A percentile compares a stretch with the other conserved stretches of the same genome.
Evolutionary conservation across 176 grass and related monocot species (phyloP).

Genomic region (Carex cristatella): DNA sequence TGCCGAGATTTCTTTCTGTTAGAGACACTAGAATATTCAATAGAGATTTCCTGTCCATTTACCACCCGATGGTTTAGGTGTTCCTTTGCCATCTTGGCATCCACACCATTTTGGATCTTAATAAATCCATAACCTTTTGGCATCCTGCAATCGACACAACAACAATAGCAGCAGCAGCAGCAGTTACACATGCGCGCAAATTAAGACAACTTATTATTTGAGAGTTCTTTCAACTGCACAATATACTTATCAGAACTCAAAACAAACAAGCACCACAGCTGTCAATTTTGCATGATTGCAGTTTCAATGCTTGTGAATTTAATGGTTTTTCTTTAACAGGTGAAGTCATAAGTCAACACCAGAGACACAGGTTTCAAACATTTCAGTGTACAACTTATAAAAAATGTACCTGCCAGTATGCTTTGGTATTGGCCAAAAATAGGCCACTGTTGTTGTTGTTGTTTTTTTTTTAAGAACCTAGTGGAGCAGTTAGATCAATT

Average conservation of each 20-base stretch:
- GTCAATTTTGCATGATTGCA: neutral
- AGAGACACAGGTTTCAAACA: neutral
- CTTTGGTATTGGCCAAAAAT: neutral
- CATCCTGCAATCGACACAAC: neutral
- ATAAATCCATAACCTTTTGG: slow-evolving; percentile 11
- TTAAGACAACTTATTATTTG: neutral
- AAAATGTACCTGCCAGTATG: neutral
- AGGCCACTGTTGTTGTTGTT: neutral
- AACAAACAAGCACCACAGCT: neutral
- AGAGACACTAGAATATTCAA: neutral
- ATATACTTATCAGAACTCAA: neutral
- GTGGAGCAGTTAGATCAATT: neutral
- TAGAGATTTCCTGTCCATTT: slow-evolving; percentile 1
- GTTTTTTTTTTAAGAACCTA: neutral
- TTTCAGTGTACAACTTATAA: neutral
- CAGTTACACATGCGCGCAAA: neutral
- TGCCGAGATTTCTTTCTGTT: slow-evolving; percentile 4
- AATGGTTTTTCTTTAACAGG: neutral
- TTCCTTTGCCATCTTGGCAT: neutral
- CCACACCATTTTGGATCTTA: neutral
- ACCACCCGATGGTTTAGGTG: neutral
- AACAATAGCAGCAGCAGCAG: too few species aligned
- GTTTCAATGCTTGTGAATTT: neutral
- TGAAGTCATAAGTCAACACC: neutral
- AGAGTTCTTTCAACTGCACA: neutral